Conservation (phyloP, 2,329 filamentous ascomycete species). For the Colletotrichum tabaci region DNA sequence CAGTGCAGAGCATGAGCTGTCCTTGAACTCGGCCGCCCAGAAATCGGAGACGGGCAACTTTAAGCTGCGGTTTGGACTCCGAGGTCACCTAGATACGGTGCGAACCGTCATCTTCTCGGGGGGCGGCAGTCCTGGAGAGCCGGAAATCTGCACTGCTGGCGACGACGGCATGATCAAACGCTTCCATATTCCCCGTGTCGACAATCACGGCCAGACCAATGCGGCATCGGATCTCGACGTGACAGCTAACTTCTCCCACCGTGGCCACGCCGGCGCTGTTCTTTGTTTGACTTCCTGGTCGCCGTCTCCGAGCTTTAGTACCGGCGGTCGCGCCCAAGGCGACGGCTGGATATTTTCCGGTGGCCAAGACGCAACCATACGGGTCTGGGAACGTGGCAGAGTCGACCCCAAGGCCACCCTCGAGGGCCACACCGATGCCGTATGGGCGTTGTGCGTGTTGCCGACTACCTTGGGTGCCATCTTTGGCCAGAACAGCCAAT, state of each 20-base stretch:
- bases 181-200: conserved; percentile 93
- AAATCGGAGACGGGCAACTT: conserved; percentile 84
- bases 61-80: conserved; percentile 91
- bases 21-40: conserved; percentile 63
- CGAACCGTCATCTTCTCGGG: conserved; percentile 97
- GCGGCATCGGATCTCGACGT: conserved; percentile 88
- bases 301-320: conserved; percentile 88
- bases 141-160: conserved; percentile 95
- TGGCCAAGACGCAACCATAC: conserved; percentile 91
- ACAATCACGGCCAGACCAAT: conserved; percentile 62
- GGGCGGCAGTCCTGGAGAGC: conserved; percentile 93
- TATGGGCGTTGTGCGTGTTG: conserved; percentile 95
- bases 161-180: conserved; percentile 97
- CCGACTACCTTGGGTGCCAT: conserved; percentile 85
- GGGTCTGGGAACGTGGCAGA: conserved; percentile 94
- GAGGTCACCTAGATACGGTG: conserved; percentile 94
- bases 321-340: conserved; percentile 87
- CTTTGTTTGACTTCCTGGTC: conserved; percentile 90
- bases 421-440: conserved; percentile 94
- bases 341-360: conserved; percentile 99
- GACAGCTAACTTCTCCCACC: conserved; percentile 93
- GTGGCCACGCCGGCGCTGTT: conserved; percentile 92
- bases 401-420: conserved; percentile 96
- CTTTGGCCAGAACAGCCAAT: conserved; percentile 82
- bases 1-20: conserved; percentile 77